Conservation (phyloP, 2,329 filamentous ascomycete genomes). For the Penicillium janthinellum region DNA sequence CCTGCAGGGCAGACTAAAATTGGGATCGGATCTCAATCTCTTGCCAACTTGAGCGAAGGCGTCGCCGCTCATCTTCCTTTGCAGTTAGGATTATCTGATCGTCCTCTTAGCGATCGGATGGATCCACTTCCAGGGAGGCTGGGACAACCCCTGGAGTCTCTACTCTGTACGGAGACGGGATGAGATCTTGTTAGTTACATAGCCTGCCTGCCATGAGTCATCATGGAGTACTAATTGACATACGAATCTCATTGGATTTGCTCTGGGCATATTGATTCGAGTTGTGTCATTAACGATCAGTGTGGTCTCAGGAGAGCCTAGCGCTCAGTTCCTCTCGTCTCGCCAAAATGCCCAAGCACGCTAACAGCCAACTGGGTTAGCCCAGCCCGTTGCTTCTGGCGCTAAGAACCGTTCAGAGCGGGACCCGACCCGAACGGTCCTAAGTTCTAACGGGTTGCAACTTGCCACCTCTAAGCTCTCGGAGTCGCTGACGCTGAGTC, state of each 20-base stretch:
- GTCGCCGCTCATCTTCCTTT: slow-evolving; percentile 28
- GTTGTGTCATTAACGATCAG: slow-evolving; percentile 15
- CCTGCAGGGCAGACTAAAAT: slow-evolving; percentile 21
- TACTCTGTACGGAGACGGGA: neutral
- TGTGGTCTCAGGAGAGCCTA: neutral
- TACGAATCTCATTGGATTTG: neutral
- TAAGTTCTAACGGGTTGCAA: slow-evolving; percentile 19
- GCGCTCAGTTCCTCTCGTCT: neutral
- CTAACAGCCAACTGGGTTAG: neutral
- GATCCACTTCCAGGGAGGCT: slow-evolving; percentile 18
- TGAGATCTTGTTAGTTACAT: neutral
- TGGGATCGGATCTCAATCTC: slow-evolving; percentile 34
- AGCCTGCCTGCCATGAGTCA: too few species aligned
- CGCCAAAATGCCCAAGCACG: neutral
- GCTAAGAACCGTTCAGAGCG: slow-evolving; percentile 1
- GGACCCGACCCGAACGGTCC: slow-evolving; percentile 22
- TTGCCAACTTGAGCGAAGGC: slow-evolving; percentile 29
- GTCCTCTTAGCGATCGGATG: slow-evolving; percentile 28
- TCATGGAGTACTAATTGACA: neutral
- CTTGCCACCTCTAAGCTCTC: neutral
- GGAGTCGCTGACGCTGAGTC: neutral
- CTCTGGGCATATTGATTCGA: slow-evolving; percentile 2
- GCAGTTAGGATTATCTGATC: slow-evolving; percentile 32
- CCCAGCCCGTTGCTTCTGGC: neutral
- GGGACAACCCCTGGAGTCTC: neutral